These are phyloP conservation scores for Ceratocystiopsis brevicomis DNA, from an alignment of 2,329 filamentous ascomycete species.

Conservation along the genomic window DNA sequence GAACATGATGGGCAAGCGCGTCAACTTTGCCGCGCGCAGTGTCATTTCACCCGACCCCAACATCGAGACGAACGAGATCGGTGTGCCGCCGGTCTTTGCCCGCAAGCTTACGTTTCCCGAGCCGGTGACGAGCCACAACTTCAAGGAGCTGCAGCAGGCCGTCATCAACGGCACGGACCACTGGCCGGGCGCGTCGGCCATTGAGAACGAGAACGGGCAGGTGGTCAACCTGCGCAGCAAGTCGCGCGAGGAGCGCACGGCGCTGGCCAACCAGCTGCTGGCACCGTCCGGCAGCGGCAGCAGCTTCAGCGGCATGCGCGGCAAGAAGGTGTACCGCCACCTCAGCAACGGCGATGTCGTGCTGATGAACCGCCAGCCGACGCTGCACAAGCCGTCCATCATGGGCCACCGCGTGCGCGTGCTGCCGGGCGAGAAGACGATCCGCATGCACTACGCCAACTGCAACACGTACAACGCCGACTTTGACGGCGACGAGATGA, in stretches of 20 bases:
- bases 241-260: constrained; percentile 68
- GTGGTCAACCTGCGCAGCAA: constrained; percentile 77
- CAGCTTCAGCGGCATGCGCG: constrained; percentile 54
- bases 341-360: constrained; percentile 93
- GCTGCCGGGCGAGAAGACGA: constrained; percentile 82
- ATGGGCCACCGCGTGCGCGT: constrained; percentile 94
- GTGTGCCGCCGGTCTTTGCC: constrained; percentile 93
- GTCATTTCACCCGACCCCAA: constrained; percentile 98
- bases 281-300: constrained; percentile 55
- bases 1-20: constrained; percentile 99
- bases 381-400: constrained; percentile 94
- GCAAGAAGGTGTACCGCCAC: constrained; percentile 94
- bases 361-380: constrained; percentile 96
- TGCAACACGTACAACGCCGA: constrained; percentile 99
- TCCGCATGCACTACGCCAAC: constrained; percentile 99
- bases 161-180: constrained; percentile 87
- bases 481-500: constrained; percentile 99
- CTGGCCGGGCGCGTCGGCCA: constrained; percentile 85
- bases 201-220: constrained; percentile 90
- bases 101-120: constrained; percentile 92
- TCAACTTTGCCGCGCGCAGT: constrained; percentile 92
- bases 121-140: constrained; percentile 93
- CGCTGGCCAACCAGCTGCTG: constrained; percentile 80
- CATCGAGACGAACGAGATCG: constrained; percentile 97
- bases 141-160: constrained; percentile 84